These are phyloP conservation scores for Suhomyces bolitotheri DNA, from an alignment of 1,139 yeast species.

Conservation along the genomic window DNA sequence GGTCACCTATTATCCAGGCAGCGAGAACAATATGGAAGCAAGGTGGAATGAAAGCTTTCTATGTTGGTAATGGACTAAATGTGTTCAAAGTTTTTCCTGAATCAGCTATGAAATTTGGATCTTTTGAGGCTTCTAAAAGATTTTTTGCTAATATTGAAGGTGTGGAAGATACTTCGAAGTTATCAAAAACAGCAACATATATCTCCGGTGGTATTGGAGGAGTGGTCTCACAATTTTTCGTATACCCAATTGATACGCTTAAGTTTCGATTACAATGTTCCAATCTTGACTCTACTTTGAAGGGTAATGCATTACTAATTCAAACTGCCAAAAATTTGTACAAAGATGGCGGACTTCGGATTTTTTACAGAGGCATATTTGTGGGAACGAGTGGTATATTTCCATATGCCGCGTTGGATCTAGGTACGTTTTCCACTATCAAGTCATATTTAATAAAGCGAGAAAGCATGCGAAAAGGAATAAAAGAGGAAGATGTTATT, in stretches of 20 bases:
- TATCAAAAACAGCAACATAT: conserved; percentile 79
- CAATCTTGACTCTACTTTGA: conserved; percentile 56
- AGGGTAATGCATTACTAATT: conserved; percentile 61
- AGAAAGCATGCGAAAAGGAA: conserved; percentile 54
- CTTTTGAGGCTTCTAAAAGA: conserved; percentile 85
- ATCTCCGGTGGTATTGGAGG: conserved; percentile 97
- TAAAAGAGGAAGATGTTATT: conserved; percentile 63
- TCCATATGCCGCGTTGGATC: conserved; percentile 94
- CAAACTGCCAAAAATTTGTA: conserved; percentile 77
- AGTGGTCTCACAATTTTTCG: conserved; percentile 85
- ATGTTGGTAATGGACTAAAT: conserved; percentile 93
- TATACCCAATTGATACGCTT: conserved; percentile 94
- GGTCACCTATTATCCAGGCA: conserved; percentile 78
- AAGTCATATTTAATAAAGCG: conserved; percentile 71
- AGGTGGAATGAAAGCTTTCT: conserved; percentile 85
- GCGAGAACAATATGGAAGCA: conserved; percentile 79
- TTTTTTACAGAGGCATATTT: conserved; percentile 82
- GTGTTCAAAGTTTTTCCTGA: conserved; percentile 96
- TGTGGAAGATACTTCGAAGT: conserved; percentile 64
- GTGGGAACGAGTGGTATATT: conserved; percentile 93
- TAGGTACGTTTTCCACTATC: conserved; percentile 88
- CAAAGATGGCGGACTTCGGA: conserved; percentile 70
- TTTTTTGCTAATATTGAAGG: conserved; percentile 78
- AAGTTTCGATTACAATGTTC: conserved; percentile 85
- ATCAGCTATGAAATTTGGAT: conserved; percentile 95